These are phyloP conservation scores for Didymella exigua DNA, from an alignment of 2,329 filamentous ascomycete genomes.

Conservation along the genomic window DNA sequence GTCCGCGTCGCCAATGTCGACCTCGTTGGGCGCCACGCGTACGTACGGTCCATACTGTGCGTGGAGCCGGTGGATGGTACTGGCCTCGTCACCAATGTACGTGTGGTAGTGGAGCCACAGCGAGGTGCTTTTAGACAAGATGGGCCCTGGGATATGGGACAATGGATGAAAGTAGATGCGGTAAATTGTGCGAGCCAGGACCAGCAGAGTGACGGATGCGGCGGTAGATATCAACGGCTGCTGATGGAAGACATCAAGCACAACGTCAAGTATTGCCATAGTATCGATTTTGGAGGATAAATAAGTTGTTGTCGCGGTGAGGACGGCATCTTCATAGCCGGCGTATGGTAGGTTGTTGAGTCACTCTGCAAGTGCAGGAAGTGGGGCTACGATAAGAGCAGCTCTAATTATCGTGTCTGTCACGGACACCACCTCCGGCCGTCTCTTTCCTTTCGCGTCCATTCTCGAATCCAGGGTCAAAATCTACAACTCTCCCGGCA, in stretches of 20 bases:
- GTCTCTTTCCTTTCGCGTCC: background rate
- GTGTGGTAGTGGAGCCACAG: conserved; percentile 39
- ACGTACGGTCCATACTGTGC: conserved; percentile 29
- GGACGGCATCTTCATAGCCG: background rate
- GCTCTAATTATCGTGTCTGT: background rate
- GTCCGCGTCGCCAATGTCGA: conserved; percentile 37
- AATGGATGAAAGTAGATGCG: conserved; percentile 33
- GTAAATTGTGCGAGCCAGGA: conserved; percentile 23
- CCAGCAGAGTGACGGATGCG: conserved; percentile 9
- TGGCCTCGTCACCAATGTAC: conserved; percentile 38
- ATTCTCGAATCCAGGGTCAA: background rate
- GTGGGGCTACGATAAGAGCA: conserved; percentile 8
- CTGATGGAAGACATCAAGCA: background rate
- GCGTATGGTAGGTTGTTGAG: conserved; percentile 1
- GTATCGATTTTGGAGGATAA: background rate
- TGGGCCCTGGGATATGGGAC: conserved; percentile 31
- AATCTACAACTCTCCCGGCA: background rate
- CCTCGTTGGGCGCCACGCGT: conserved; percentile 35
- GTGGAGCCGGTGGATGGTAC: conserved; percentile 29
- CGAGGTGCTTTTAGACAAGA: conserved; percentile 28
- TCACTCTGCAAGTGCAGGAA: background rate
- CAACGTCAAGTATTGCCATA: background rate
- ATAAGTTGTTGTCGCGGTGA: background rate
- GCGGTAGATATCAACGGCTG: background rate
- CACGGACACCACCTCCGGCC: background rate